Evolutionary conservation across 306 rosid species (phyloP).

Genomic region (Corylus avellana): DNA sequence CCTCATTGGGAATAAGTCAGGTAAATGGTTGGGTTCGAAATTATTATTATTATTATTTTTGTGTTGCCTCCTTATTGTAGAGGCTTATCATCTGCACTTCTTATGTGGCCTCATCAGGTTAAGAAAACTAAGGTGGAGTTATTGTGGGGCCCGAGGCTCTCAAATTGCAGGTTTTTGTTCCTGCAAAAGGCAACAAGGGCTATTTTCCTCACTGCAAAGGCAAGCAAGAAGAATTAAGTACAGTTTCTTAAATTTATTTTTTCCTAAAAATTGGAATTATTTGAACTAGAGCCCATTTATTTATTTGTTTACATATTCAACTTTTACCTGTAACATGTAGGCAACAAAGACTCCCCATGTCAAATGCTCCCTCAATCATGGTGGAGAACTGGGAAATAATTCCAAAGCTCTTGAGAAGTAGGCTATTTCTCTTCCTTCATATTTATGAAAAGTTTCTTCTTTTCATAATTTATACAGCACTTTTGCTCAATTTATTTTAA

Average conservation of each 20-base stretch:
- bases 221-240: constrained; percentile 19
- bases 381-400: constrained; percentile 24
- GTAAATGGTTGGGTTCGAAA: constrained; percentile 16
- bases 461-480: constrained; percentile 1
- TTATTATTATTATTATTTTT: not conserved
- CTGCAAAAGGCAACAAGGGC: constrained; percentile 31
- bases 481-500: not conserved
- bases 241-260: not conserved
- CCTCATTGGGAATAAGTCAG: constrained; percentile 23
- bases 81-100: not conserved
- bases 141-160: constrained; percentile 11
- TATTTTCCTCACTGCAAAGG: constrained; percentile 22
- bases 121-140: constrained; percentile 23
- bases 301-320: not conserved
- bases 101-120: constrained; percentile 9
- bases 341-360: not conserved
- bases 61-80: not conserved
- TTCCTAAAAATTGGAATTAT: not conserved
- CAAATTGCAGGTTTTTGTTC: constrained; percentile 14
- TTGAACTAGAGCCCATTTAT: constrained; percentile 1
- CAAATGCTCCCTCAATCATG: constrained; percentile 36
- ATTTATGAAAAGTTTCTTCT: not conserved
- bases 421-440: constrained; percentile 15
- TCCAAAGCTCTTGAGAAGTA: constrained; percentile 54
- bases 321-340: not conserved